These are phyloP conservation scores for Diaporthe humulicola DNA, from an alignment of 2,329 filamentous ascomycete genomes.

Conservation along the genomic window DNA sequence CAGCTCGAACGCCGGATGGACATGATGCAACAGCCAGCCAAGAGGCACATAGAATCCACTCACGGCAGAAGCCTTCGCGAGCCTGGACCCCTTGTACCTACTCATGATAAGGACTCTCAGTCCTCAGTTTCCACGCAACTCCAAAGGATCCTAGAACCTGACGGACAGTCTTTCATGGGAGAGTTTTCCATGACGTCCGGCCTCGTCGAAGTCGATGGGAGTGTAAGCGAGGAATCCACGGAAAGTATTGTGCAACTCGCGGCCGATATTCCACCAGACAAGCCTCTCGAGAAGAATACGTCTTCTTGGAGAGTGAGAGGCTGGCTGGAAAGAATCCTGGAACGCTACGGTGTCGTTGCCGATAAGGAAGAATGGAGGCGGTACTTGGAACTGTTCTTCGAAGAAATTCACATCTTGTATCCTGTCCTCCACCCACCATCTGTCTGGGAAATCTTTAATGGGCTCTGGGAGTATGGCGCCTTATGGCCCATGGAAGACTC, in stretches of 20 bases:
- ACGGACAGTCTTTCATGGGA: constrained; percentile 37
- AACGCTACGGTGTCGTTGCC: constrained; percentile 31
- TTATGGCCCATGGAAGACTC: constrained; percentile 33
- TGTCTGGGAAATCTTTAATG: constrained; percentile 36
- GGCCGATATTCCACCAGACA: background rate
- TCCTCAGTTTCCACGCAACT: constrained; percentile 19
- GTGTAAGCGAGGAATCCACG: background rate
- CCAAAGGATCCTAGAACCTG: constrained; percentile 28
- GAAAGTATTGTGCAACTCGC: background rate
- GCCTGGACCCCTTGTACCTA: background rate
- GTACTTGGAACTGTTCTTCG: constrained; percentile 35
- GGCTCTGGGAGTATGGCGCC: constrained; percentile 36
- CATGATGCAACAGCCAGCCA: constrained; percentile 8
- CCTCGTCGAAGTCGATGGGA: constrained; percentile 21
- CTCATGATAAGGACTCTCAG: background rate
- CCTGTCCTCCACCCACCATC: constrained; percentile 35
- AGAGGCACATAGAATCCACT: background rate
- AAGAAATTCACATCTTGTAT: constrained; percentile 38
- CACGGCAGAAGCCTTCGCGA: background rate
- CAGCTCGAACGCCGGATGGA: constrained; percentile 36
- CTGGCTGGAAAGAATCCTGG: constrained; percentile 34
- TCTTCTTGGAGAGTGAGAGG: constrained; percentile 27
- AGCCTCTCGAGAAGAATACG: background rate
- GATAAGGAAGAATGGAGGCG: constrained; percentile 35
- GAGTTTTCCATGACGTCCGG: constrained; percentile 36